Evolutionary conservation across 805 yeast genomes (phyloP), one percentile per base, ranked within the genome.

Genomic region (Yarrowia sp.): DNA sequence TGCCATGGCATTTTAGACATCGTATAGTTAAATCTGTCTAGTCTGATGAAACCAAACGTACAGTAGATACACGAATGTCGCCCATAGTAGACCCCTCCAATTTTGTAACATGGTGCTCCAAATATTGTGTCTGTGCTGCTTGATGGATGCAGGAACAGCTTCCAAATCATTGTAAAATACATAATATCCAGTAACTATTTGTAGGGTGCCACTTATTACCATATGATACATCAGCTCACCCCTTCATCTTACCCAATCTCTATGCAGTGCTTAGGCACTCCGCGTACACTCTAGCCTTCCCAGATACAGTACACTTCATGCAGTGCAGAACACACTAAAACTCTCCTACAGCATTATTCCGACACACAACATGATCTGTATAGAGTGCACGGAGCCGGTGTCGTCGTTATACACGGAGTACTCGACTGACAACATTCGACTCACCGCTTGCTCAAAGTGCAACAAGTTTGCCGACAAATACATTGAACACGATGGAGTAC

Each of bases 401-500:
- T 78, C 80, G 17, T 79, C 88, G 0, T 80, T 92, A 38, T 93
- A 83, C 76, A 86, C 87, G 22, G 81, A 80, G 68, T 92, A 89
- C 75, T 84, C 92, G 30, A 86, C 88, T 66, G 85, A 86, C 51
- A 92, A 91, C 70, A 90, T 93, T 54, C 85, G 89, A 68, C 81
- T 91, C 40, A 87, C 96, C 0, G 85, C 86, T 33, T 95, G 98
- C 71, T 77, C 83, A 2, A 73, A 77, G 30, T 95, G 99, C 74
- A 81, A 83, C 32, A 79, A 81, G 59, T 85, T 89, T 22, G 96
- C 92, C 2, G 99, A 95, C 75, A 88, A 89, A 72, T 95, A 95
- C 76, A 87, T 93, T 32, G 99, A 95, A 74, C 87, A 85, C 68
- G 99, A 95, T 74, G 83, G 85, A 65, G 96, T 93, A 8, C 78